Conservation (phyloP, 352 stramenopile species). For the Globisporangium barbulae region DNA sequence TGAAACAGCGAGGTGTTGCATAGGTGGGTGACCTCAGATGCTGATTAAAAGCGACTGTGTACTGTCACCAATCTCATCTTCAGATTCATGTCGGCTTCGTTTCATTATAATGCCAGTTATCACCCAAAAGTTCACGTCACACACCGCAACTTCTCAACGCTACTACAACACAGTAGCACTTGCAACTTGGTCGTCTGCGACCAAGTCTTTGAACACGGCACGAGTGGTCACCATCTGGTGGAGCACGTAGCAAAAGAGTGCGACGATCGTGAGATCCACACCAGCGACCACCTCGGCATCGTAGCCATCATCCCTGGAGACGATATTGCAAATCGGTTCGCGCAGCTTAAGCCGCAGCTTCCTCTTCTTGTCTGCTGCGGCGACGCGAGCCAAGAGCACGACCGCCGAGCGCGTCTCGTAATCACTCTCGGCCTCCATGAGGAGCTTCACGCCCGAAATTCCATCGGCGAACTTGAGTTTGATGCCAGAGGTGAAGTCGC, state of each 20-base stretch:
- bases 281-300: neutral
- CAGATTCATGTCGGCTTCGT: too few species aligned
- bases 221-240: neutral
- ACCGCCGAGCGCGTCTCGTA: neutral
- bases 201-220: neutral
- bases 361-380: too few species aligned
- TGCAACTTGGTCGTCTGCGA: neutral
- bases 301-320: neutral
- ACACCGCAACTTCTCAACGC: too few species aligned
- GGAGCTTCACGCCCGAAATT: neutral
- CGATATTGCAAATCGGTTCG: neutral
- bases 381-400: neutral
- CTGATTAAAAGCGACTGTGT: too few species aligned
- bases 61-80: too few species aligned
- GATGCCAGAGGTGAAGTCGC: neutral
- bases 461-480: too few species aligned
- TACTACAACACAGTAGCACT: too few species aligned
- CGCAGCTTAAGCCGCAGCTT: too few species aligned
- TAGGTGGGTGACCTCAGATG: too few species aligned
- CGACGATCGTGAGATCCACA: conserved; percentile 5
- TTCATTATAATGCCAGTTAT: too few species aligned
- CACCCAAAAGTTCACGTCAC: too few species aligned
- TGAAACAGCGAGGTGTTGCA: too few species aligned
- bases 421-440: neutral
- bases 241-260: neutral